Base-by-base conservation (phyloP, 495 filamentous ascomycete species). In the Evansstolkia leycettana region DNA sequence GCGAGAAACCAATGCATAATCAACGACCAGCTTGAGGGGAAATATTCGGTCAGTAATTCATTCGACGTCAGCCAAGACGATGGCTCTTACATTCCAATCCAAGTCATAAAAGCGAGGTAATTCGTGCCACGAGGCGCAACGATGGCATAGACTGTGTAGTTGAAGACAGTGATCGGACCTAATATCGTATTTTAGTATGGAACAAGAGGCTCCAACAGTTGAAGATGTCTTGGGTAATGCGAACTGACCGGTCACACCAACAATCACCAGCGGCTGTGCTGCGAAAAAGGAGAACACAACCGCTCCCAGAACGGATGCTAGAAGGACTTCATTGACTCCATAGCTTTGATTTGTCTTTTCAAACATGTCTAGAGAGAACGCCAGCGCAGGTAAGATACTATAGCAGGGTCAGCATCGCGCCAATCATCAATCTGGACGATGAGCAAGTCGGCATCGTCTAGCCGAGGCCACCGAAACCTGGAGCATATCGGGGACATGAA, bases 331-430 rank as follows among this genome's bases (percentile, higher is more conserved):
- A 51, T 90, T 90, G 26, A 90, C 83, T 25, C 84, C 83, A 52
- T 81, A 90, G 39, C 76, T 75, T 59, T 78, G 76, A 43, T 74
- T 58, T 2, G 84, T 90, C 60, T 84, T 84, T 37, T 78, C 73
- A 45, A 76, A 85, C 83, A 90, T 90, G 48, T 90, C 84, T 17
- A 89, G 59, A 2, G 80, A 84, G 60, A 88, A 90, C 27, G 84
- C 84, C 39, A 90, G 52, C 15, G 84, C 84, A 5, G 84, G 83
- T 17, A 90, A 56, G 39, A 88, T 83, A 63, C 82, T 88, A 47
- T 9, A 41, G 18, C 45, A 43, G 17, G 34, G 28, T 30, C 3
- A 23, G 18, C 16, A 26, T 29, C 20, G n/a, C n/a, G n/a, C n/a
- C n/a, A n/a, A n/a, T n/a, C n/a, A n/a, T n/a, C n/a, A n/a, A n/a